Percentiles rank a stretch among this genome's conserved stretches.
These are phyloP conservation scores for Diaporthe citriasiana DNA, from an alignment of 2,329 filamentous ascomycete species.

Conservation along the genomic window DNA sequence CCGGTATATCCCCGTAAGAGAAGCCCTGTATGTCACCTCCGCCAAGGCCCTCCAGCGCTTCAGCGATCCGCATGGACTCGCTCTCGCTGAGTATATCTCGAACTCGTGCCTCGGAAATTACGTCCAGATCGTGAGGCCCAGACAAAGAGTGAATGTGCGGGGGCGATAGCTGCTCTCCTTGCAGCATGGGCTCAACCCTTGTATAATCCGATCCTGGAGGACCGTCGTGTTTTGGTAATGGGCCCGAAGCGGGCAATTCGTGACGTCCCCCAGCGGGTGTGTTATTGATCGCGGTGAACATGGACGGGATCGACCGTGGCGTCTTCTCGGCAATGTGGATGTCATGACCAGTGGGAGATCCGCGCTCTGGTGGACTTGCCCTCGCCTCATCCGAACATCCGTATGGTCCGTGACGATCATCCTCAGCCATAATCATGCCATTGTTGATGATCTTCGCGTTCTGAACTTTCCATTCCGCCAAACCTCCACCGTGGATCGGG, in stretches of 20 bases:
- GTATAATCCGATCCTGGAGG: not conserved
- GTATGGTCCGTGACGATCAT: slow-evolving; percentile 44
- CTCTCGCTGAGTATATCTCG: slow-evolving; percentile 39
- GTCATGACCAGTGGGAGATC: slow-evolving; percentile 49
- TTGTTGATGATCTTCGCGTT: slow-evolving; percentile 59
- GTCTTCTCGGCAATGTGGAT: slow-evolving; percentile 44
- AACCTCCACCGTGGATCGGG: slow-evolving; percentile 64
- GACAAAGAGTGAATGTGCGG: slow-evolving; percentile 34
- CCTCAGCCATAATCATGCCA: slow-evolving; percentile 55
- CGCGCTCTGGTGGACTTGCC: slow-evolving; percentile 51
- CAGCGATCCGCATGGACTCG: slow-evolving; percentile 45
- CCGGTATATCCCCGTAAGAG: slow-evolving; percentile 39
- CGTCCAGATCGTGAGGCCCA: slow-evolving; percentile 4
- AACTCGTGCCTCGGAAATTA: not conserved
- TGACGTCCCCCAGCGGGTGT: slow-evolving; percentile 3
- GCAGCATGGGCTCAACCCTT: not conserved
- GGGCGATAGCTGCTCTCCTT: slow-evolving; percentile 54
- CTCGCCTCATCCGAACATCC: slow-evolving; percentile 48
- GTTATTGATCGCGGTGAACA: slow-evolving; percentile 58
- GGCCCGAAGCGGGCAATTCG: not conserved
- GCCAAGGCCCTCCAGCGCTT: slow-evolving; percentile 44
- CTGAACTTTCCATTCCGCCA: slow-evolving; percentile 67
- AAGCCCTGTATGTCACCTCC: slow-evolving; percentile 41
- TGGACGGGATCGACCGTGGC: slow-evolving; percentile 50
- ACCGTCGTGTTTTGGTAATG: not conserved